phyloP scores from a whole-genome alignment of 768 basidiomycete genomes.

The Leccinum imitatum region DNA sequence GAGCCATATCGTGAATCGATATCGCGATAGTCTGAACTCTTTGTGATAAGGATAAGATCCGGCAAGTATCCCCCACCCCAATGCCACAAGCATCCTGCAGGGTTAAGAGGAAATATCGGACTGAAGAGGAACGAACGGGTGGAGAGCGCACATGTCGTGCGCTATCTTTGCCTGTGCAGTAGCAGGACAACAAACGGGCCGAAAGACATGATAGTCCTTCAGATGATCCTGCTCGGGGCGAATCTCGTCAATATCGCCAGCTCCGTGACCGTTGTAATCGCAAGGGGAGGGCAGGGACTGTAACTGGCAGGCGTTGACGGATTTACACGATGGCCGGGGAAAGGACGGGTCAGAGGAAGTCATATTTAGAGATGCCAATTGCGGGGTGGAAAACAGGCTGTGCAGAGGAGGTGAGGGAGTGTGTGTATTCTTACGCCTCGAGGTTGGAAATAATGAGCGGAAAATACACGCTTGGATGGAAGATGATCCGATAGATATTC shows the following conservation, averaged over 20 bases:
- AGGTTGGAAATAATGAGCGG: constrained; percentile 13
- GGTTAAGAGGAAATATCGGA: not conserved
- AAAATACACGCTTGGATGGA: constrained; percentile 8
- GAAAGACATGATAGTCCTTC: constrained; percentile 64
- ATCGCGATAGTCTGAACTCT: constrained; percentile 62
- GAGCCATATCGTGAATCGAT: constrained; percentile 68
- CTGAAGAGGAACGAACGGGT: not conserved
- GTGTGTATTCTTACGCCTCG: constrained; percentile 13
- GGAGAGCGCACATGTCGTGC: constrained; percentile 56
- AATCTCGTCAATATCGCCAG: constrained; percentile 72
- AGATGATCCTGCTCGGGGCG: constrained; percentile 64
- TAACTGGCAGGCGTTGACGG: constrained; percentile 62
- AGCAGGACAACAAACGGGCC: constrained; percentile 57
- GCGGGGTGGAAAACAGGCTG: constrained; percentile 8
- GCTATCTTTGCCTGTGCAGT: constrained; percentile 65
- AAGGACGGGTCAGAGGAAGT: constrained; percentile 18
- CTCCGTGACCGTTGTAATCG: constrained; percentile 70
- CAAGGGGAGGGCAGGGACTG: constrained; percentile 64
- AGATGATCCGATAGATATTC: constrained; percentile 16
- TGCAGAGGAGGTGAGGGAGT: constrained; percentile 13
- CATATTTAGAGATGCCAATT: constrained; percentile 9
- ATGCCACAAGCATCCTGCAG: not conserved
- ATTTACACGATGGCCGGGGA: constrained; percentile 55
- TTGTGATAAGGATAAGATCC: constrained; percentile 16
- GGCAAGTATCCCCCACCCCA: not conserved